Evolutionary conservation across 2,329 filamentous ascomycete species (phyloP), one percentile per base, ranked within the genome.

Genomic region (Zasmidium angulare): DNA sequence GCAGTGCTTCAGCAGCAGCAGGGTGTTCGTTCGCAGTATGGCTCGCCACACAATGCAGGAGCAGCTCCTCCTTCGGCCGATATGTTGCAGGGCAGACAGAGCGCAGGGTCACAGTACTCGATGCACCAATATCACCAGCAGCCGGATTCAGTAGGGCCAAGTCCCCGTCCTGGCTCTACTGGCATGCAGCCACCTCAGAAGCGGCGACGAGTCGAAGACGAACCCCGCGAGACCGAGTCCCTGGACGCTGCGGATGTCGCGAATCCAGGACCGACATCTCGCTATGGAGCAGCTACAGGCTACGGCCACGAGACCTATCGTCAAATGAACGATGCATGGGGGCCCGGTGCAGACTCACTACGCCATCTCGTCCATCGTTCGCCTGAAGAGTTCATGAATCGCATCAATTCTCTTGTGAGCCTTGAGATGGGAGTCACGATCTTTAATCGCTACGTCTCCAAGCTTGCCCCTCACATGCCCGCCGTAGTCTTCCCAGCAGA

Each of bases 1-100:
- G 90, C 91, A 6, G 91, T 86, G 36, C 73, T 96, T 64, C 87
- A 91, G 49, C 86, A 89, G 26, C 76, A 78, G 63, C 65, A 68
- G 47, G 29, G 60, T 29, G 43, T 52, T 29, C 55, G 60, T 22
- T 23, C 31, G n/a, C 60, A 58, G 48, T 64, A 67, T 52, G 60
- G 46, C 20, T 51, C 63, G 11, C 51, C 58, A n/a, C 56, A 53
- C 36, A 43, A 43, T 47, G 51, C 55, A 6, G 58, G 40, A 36
- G 40, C 46, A 55, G 56, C 67, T 21, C 59, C 61, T 26, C 54
- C 61, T 17, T 48, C 57, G 46, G 62, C 61, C 31, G 61, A 63
- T 20, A 61, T 59, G 51, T 60, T 63, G 55, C 58, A 64, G 20
- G 55, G 48, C 31, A 56, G 60, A 46, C 50, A 22, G n/a, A 49